These are phyloP conservation scores for sorghum (Sorghum bicolor) DNA, from an alignment of 176 grass and related monocot genomes.

Conservation along the genomic window DNA sequence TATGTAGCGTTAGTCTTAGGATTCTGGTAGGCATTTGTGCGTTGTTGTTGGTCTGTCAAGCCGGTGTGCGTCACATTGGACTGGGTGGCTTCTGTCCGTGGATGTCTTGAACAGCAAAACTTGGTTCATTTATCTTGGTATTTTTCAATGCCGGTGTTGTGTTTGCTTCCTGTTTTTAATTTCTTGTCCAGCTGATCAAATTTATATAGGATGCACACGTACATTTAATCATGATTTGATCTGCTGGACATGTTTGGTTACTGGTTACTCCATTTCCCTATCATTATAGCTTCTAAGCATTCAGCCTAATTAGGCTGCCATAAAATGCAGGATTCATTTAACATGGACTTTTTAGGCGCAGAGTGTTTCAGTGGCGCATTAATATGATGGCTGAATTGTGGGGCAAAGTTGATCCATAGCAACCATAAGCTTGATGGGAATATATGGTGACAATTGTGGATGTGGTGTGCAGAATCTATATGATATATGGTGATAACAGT, in stretches of 20 bases:
- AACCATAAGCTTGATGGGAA: no score
- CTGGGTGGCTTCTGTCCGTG: conserved; percentile 18
- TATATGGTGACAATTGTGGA: no score
- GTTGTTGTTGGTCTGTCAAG: conserved; percentile 33
- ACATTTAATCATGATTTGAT: background rate
- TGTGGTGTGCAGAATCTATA: no score
- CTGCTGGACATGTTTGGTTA: background rate
- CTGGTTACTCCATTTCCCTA: background rate
- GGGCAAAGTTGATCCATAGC: no score
- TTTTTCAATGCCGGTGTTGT: conserved; percentile 15
- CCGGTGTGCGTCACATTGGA: conserved; percentile 24
- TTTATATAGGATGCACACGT: background rate
- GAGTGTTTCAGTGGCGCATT: no score
- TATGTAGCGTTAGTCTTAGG: conserved; percentile 46
- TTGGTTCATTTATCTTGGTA: conserved; percentile 30
- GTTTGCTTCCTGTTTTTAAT: background rate
- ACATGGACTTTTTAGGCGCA: no score
- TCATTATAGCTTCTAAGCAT: no score
- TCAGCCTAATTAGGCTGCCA: no score
- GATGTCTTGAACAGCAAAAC: conserved; percentile 43
- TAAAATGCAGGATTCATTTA: no score
- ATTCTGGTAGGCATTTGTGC: conserved; percentile 36
- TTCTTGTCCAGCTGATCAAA: background rate
- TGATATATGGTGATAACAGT: no score
- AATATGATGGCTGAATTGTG: no score